Percentiles rank a stretch among this genome's conserved stretches.
phyloP scores from a whole-genome alignment of 2,329 filamentous ascomycete genomes.

The Fusarium sp. region DNA sequence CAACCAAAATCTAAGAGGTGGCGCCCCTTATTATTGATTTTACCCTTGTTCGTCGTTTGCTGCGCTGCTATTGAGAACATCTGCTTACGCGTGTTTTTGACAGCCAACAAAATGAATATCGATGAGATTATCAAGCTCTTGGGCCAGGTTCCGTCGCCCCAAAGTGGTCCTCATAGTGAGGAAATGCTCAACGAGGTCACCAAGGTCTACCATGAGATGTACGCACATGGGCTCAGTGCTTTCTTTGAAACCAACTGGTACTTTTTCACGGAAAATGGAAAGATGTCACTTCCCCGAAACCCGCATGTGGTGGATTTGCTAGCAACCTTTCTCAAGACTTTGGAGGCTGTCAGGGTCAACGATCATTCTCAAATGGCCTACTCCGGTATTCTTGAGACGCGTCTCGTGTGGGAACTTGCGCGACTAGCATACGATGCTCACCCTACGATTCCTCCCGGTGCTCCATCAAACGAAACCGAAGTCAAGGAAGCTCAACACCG shows the following conservation, averaged over 20 bases:
- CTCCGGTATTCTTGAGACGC: slow-evolving; percentile 66
- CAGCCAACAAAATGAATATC: slow-evolving; percentile 70
- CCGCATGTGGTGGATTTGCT: slow-evolving; percentile 73
- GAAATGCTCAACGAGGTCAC: slow-evolving; percentile 73
- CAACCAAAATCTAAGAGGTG: slow-evolving; percentile 62
- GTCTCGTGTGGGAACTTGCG: slow-evolving; percentile 70
- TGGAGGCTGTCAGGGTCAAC: slow-evolving; percentile 61
- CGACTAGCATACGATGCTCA: slow-evolving; percentile 58
- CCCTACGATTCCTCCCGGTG: slow-evolving; percentile 47
- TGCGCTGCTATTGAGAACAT: slow-evolving; percentile 47
- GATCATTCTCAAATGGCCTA: slow-evolving; percentile 64
- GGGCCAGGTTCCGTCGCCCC: slow-evolving; percentile 67
- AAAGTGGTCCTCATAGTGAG: slow-evolving; percentile 63
- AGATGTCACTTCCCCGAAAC: slow-evolving; percentile 62
- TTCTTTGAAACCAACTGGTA: slow-evolving; percentile 91
- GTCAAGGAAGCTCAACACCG: slow-evolving; percentile 73
- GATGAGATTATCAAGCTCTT: slow-evolving; percentile 76
- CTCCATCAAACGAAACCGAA: slow-evolving; percentile 66
- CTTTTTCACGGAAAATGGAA: slow-evolving; percentile 60
- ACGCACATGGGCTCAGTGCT: slow-evolving; percentile 77
- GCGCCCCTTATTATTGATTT: slow-evolving; percentile 56
- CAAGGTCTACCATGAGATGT: slow-evolving; percentile 78
- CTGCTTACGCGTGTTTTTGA: slow-evolving; percentile 47
- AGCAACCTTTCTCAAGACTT: slow-evolving; percentile 69
- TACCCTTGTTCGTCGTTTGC: slow-evolving; percentile 45